These are phyloP conservation scores for Aegilops speltoides DNA, from an alignment of 176 grass and related monocot species.

Conservation along the genomic window DNA sequence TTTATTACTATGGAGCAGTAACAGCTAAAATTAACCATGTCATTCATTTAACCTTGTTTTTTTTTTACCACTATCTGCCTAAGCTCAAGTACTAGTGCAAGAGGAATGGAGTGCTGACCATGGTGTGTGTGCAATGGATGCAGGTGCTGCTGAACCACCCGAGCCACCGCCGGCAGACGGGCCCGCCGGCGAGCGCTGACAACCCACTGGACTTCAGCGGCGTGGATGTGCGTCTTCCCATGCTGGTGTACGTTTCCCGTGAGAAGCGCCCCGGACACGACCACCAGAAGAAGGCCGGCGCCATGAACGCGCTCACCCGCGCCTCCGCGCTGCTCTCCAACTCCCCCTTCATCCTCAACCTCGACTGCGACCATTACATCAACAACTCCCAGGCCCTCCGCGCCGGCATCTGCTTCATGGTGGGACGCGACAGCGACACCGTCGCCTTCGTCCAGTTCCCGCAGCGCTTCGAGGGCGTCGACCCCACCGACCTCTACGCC, in stretches of 20 bases:
- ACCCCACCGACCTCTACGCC: slow-evolving; percentile 77
- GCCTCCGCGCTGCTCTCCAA: slow-evolving; percentile 66
- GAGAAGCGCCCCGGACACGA: slow-evolving; percentile 80
- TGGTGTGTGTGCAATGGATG: neutral
- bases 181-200: slow-evolving; percentile 50
- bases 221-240: slow-evolving; percentile 59
- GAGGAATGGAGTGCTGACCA: neutral
- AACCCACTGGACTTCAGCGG: slow-evolving; percentile 56
- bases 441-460: slow-evolving; percentile 79
- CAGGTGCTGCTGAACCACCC: slow-evolving; percentile 72
- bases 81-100: neutral
- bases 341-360: slow-evolving; percentile 79
- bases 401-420: slow-evolving; percentile 83
- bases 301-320: slow-evolving; percentile 85
- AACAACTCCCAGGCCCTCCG: slow-evolving; percentile 78
- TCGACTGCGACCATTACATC: slow-evolving; percentile 83
- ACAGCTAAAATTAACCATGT: neutral
- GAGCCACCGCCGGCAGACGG: slow-evolving; percentile 33
- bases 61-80: neutral
- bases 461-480: slow-evolving; percentile 78
- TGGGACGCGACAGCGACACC: slow-evolving; percentile 69
- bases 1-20: neutral
- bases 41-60: neutral
- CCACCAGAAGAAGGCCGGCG: slow-evolving; percentile 93
- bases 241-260: slow-evolving; percentile 74